Percentiles rank a stretch among this genome's conserved stretches.
Evolutionary conservation across 2,329 filamentous ascomycete genomes (phyloP).

Genomic region (Zymoseptoria pseudotritici): DNA sequence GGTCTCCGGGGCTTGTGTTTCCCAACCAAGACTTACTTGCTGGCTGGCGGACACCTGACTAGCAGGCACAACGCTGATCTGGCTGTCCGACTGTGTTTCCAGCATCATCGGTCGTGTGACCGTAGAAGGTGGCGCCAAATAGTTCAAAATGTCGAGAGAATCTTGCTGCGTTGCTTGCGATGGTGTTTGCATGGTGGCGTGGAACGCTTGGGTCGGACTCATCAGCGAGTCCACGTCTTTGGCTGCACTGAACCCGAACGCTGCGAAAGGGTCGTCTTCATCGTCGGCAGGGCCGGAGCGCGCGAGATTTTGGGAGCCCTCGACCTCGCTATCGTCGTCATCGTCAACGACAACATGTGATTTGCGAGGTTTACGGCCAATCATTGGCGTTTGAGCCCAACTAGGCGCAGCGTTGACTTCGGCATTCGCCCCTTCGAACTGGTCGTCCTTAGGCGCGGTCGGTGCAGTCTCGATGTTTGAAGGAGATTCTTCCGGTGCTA

Average conservation of each 20-base stretch:
- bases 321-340: slow-evolving; percentile 28
- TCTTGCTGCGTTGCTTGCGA: slow-evolving; percentile 34
- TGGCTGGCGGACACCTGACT: slow-evolving; percentile 26
- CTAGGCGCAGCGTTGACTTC: background rate
- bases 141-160: slow-evolving; percentile 34
- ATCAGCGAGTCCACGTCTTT: slow-evolving; percentile 20
- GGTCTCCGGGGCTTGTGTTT: slow-evolving; percentile 26
- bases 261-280: slow-evolving; percentile 27
- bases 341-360: slow-evolving; percentile 29
- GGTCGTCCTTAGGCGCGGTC: background rate
- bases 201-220: slow-evolving; percentile 30
- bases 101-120: slow-evolving; percentile 4
- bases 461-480: background rate
- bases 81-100: slow-evolving; percentile 13
- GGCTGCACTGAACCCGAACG: slow-evolving; percentile 25
- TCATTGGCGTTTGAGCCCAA: slow-evolving; percentile 4
- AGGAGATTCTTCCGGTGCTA: slow-evolving; percentile 8
- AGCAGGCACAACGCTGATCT: slow-evolving; percentile 12
- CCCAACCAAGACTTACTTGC: slow-evolving; percentile 32
- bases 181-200: slow-evolving; percentile 30
- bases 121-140: slow-evolving; percentile 26
- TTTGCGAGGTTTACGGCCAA: slow-evolving; percentile 22
- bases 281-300: slow-evolving; percentile 1
- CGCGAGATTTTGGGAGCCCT: slow-evolving; percentile 1
- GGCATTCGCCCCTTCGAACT: background rate